These are phyloP conservation scores for Cryptococcus sp. DNA, from an alignment of 1,284 basidiomycete genomes.

Conservation along the genomic window DNA sequence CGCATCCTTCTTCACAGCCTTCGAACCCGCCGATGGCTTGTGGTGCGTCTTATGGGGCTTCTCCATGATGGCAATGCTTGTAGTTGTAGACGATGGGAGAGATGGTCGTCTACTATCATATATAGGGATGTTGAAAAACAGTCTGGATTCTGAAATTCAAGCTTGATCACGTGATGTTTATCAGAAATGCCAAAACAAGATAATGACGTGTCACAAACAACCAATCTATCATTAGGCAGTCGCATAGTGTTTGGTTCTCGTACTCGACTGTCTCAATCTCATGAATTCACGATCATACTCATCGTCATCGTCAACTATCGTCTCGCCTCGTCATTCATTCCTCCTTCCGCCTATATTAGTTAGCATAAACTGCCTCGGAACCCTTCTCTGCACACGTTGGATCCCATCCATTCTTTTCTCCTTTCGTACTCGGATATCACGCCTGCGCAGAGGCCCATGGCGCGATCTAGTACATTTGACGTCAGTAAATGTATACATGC, in stretches of 20 bases:
- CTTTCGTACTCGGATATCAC: neutral
- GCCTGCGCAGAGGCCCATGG: neutral
- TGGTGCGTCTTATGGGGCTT: constrained; percentile 72
- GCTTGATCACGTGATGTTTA: neutral
- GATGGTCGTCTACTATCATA: no score
- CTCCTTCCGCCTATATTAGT: no score
- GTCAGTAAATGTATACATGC: neutral
- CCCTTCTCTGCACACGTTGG: no score
- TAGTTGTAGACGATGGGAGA: neutral
- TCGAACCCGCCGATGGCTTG: constrained; percentile 68
- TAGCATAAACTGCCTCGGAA: no score
- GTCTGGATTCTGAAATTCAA: neutral
- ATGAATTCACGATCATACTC: no score
- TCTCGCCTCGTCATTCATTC: no score
- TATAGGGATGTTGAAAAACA: no score
- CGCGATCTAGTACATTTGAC: neutral
- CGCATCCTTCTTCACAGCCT: constrained; percentile 72
- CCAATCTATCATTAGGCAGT: no score
- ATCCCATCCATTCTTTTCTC: no score
- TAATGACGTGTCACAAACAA: neutral
- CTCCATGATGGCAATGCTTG: constrained; percentile 30
- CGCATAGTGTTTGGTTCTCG: no score
- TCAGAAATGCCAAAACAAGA: neutral
- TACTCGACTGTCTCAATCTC: no score
- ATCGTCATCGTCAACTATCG: no score